These are phyloP conservation scores for Leishmania aethiopica DNA, from an alignment of 208 protist species.

Conservation along the genomic window DNA sequence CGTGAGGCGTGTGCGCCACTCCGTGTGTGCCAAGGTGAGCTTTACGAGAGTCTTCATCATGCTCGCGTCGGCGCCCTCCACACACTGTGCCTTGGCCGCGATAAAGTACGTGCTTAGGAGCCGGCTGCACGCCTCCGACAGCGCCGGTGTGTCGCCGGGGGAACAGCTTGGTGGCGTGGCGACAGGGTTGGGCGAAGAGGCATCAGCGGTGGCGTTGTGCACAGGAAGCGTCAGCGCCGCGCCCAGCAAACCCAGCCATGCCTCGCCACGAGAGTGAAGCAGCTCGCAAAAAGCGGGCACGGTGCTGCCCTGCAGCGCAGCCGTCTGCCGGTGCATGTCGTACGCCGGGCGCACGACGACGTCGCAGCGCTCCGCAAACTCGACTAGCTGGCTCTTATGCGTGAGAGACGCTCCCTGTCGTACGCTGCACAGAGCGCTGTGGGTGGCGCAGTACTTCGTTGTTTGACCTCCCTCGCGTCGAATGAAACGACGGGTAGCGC, in stretches of 20 bases:
- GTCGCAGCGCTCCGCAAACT: constrained; percentile 67
- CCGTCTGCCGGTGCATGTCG: constrained; percentile 24
- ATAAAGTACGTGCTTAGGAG: constrained; percentile 80
- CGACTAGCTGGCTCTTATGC: constrained; percentile 52
- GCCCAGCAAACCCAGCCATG: constrained; percentile 47
- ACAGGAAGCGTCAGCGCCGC: constrained; percentile 18
- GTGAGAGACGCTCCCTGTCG: constrained; percentile 34
- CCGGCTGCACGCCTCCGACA: constrained; percentile 47
- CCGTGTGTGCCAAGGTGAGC: constrained; percentile 67
- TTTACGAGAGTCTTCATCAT: constrained; percentile 81
- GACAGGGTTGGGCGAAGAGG: neutral
- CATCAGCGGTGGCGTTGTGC: neutral
- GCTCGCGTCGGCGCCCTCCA: constrained; percentile 51
- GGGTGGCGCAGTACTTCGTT: constrained; percentile 43
- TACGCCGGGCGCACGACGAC: constrained; percentile 54
- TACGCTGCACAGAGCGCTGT: constrained; percentile 45
- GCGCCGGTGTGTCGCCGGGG: constrained; percentile 26
- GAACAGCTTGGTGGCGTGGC: neutral
- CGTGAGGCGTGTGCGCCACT: constrained; percentile 39
- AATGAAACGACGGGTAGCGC: constrained; percentile 37
- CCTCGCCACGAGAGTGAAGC: constrained; percentile 20
- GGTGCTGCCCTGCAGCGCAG: constrained; percentile 15
- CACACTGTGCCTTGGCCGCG: constrained; percentile 54
- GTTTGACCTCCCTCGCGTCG: constrained; percentile 66
- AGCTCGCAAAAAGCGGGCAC: constrained; percentile 14